These are phyloP conservation scores for Glycine latifolia DNA, from an alignment of 306 rosid genomes.

Conservation along the genomic window DNA sequence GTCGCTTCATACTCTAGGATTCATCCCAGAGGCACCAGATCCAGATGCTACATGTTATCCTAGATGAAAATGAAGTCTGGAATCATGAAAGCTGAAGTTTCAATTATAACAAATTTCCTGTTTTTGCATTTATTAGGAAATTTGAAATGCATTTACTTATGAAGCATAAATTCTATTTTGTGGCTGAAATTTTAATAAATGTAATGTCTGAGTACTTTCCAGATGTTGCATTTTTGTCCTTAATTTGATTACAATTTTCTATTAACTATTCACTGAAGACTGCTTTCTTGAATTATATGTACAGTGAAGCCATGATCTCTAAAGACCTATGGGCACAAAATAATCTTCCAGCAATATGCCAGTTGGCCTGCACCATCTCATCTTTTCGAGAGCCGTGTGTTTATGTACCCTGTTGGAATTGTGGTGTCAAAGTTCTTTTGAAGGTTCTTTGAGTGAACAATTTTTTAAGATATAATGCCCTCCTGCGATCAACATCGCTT, in stretches of 20 bases:
- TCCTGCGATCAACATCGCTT: not conserved
- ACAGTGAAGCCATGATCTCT: slow-evolving; percentile 29
- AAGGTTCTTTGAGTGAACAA: slow-evolving; percentile 27
- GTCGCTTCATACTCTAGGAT: not conserved
- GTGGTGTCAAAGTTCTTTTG: slow-evolving; percentile 25
- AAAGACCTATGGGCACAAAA: slow-evolving; percentile 27
- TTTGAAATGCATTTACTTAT: not conserved
- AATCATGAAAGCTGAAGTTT: slow-evolving; percentile 35
- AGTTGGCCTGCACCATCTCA: slow-evolving; percentile 13
- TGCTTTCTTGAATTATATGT: slow-evolving; percentile 19
- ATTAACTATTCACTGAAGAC: slow-evolving; percentile 30
- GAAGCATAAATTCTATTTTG: not conserved
- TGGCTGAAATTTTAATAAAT: not conserved
- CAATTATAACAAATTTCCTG: not conserved
- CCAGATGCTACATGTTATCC: slow-evolving; percentile 11
- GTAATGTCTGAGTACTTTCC: not conserved
- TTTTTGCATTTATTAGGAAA: slow-evolving; percentile 12
- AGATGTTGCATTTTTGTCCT: slow-evolving; percentile 12
- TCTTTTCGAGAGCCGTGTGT: not conserved
- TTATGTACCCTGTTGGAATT: slow-evolving; percentile 25
- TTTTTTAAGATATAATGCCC: slow-evolving; percentile 14
- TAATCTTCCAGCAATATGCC: slow-evolving; percentile 13
- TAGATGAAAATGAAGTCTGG: not conserved
- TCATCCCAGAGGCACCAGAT: slow-evolving; percentile 21
- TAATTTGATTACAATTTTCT: slow-evolving; percentile 30